Percentiles rank a stretch among this genome's conserved stretches.
Conservation (phyloP, 176 grass and related monocot genomes). For the Oryza rufipogon region DNA sequence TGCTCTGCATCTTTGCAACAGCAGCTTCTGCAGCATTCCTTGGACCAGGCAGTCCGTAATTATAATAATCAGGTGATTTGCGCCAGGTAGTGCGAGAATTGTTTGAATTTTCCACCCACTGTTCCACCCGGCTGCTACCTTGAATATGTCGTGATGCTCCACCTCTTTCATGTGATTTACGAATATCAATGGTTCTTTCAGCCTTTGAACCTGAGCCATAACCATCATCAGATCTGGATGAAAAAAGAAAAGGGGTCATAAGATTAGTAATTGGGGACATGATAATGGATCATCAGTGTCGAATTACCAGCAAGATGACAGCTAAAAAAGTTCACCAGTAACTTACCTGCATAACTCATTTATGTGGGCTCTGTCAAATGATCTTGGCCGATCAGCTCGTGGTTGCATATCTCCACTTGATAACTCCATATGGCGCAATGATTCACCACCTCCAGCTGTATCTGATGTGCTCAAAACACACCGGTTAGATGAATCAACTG, state of each 20-base stretch:
- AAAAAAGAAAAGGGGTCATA: not conserved
- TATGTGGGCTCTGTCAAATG: slow-evolving; percentile 52
- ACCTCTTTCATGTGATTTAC: slow-evolving; percentile 43
- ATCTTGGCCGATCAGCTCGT: slow-evolving; percentile 40
- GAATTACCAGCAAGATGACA: slow-evolving; percentile 24
- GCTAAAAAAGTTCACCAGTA: slow-evolving; percentile 23
- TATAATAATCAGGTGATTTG: slow-evolving; percentile 67
- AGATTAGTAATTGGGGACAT: slow-evolving; percentile 15
- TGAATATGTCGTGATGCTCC: slow-evolving; percentile 47
- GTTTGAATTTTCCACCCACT: slow-evolving; percentile 67
- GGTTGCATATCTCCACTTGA: slow-evolving; percentile 53
- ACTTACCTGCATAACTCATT: slow-evolving; percentile 73
- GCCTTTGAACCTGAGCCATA: slow-evolving; percentile 53
- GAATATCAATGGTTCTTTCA: slow-evolving; percentile 48
- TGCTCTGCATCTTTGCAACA: slow-evolving; percentile 92
- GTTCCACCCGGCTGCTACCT: slow-evolving; percentile 39
- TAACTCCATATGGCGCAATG: slow-evolving; percentile 30
- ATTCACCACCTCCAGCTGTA: slow-evolving; percentile 33
- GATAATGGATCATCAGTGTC: slow-evolving; percentile 16
- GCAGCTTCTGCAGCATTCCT: slow-evolving; percentile 91
- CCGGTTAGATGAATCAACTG: slow-evolving; percentile 37
- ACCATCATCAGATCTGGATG: slow-evolving; percentile 70
- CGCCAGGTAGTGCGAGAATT: slow-evolving; percentile 44
- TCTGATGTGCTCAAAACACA: slow-evolving; percentile 44
- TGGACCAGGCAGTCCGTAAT: slow-evolving; percentile 58